phyloP scores from a whole-genome alignment of 768 basidiomycete genomes.

The Amanita exitialis region DNA sequence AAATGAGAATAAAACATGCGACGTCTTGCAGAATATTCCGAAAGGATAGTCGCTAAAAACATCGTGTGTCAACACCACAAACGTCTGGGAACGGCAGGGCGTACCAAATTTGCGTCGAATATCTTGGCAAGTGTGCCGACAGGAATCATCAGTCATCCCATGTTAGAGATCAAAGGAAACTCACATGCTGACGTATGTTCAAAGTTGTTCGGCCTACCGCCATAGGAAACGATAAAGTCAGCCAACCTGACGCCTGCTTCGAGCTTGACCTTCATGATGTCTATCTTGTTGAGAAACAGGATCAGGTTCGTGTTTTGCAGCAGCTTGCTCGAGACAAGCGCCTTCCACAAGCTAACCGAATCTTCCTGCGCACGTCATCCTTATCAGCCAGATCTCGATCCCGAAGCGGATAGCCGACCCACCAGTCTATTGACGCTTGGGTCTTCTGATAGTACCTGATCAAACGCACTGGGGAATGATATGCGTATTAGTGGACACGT shows the following conservation, averaged over 20 bases:
- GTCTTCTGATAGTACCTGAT: conserved; percentile 62
- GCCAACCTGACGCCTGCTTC: conserved; percentile 50
- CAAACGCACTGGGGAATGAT: conserved; percentile 37
- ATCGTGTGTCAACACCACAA: neutral
- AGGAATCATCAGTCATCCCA: neutral
- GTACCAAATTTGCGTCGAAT: conserved; percentile 35
- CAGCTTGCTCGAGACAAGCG: conserved; percentile 61
- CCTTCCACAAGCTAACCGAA: conserved; percentile 66
- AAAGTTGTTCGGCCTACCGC: conserved; percentile 57
- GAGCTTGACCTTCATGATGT: conserved; percentile 61
- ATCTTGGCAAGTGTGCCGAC: conserved; percentile 15
- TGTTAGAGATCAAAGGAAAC: conserved; percentile 14
- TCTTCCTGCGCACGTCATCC: conserved; percentile 42
- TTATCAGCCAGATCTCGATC: neutral
- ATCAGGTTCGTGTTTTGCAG: conserved; percentile 65
- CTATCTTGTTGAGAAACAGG: conserved; percentile 77
- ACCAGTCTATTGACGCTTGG: conserved; percentile 53
- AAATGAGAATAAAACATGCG: conserved; percentile 58
- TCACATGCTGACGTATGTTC: conserved; percentile 60
- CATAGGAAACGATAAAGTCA: conserved; percentile 66
- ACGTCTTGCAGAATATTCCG: conserved; percentile 29
- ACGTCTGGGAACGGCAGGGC: conserved; percentile 8
- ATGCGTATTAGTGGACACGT: neutral
- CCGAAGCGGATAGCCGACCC: conserved; percentile 7
- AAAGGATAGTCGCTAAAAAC: conserved; percentile 30